phyloP scores from a whole-genome alignment of 176 grass and related monocot species.

The Chloris gayana region DNA sequence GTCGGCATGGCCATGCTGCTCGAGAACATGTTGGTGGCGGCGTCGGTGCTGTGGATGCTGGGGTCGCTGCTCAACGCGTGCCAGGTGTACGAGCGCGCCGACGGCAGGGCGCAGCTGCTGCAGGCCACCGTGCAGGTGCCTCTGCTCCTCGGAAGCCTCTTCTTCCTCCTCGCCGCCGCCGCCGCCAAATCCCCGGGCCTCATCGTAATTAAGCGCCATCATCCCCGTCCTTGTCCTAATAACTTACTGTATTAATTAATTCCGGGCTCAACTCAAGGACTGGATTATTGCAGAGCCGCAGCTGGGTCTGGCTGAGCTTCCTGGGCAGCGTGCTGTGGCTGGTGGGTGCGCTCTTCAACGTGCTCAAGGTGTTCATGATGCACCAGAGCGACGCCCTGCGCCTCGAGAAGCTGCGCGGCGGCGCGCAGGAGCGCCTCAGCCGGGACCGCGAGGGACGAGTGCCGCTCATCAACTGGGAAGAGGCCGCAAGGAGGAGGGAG shows the following conservation, averaged over 20 bases:
- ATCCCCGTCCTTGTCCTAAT: too few relatives aligned
- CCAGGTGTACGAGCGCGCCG: slow-evolving; percentile 86
- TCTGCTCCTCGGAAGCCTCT: slow-evolving; percentile 69
- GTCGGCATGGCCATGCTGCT: slow-evolving; percentile 40
- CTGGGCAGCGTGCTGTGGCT: slow-evolving; percentile 69
- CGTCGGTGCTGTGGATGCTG: slow-evolving; percentile 62
- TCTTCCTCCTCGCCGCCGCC: slow-evolving; percentile 68
- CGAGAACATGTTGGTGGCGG: slow-evolving; percentile 55
- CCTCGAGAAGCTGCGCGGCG: slow-evolving; percentile 85
- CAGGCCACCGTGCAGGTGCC: slow-evolving; percentile 77
- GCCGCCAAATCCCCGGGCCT: too few relatives aligned
- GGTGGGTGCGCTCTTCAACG: slow-evolving; percentile 56
- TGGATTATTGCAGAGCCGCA: slow-evolving; percentile 41
- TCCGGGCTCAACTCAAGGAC: too few relatives aligned
- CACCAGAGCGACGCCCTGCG: slow-evolving; percentile 63
- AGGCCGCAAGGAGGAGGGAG: slow-evolving; percentile 32
- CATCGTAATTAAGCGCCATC: too few relatives aligned
- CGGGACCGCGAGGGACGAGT: slow-evolving; percentile 57
- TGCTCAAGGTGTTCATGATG: slow-evolving; percentile 68
- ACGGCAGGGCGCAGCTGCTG: slow-evolving; percentile 73
- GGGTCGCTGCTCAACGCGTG: slow-evolving; percentile 68
- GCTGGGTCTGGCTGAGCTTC: slow-evolving; percentile 61
- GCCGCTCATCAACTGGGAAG: slow-evolving; percentile 38
- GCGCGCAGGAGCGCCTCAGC: slow-evolving; percentile 77
- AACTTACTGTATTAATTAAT: too few relatives aligned